phyloP scores from a whole-genome alignment of 2,329 filamentous ascomycete species.

The Arthrobotrys megalospora region DNA sequence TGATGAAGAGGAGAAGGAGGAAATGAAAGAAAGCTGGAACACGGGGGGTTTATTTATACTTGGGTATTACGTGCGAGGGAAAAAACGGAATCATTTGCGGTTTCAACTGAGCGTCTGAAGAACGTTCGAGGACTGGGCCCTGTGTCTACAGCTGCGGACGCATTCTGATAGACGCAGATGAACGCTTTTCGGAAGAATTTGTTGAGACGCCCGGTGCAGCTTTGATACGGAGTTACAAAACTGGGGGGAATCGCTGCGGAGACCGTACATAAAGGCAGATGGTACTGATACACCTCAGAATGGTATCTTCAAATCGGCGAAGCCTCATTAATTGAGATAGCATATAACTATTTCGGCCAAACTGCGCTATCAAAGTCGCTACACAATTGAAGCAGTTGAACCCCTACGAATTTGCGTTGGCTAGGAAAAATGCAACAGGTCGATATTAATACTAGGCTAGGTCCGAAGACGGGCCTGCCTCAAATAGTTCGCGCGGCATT shows the following conservation, averaged over 20 bases:
- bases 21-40: background rate
- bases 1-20: slow-evolving; percentile 3
- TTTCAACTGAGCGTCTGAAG: background rate
- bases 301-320: too few species aligned
- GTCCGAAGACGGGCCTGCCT: too few species aligned
- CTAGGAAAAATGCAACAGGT: slow-evolving; percentile 4
- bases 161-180: background rate
- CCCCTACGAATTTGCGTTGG: background rate
- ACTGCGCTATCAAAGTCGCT: too few species aligned
- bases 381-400: too few species aligned
- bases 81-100: background rate
- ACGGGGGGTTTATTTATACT: slow-evolving; percentile 18
- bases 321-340: too few species aligned
- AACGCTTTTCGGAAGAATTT: background rate
- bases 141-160: background rate
- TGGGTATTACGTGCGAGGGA: background rate
- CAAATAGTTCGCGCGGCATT: too few species aligned
- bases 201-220: background rate
- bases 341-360: too few species aligned
- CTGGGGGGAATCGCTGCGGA: background rate
- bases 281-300: too few species aligned
- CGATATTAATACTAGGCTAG: background rate
- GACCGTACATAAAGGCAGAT: background rate
- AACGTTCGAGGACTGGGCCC: background rate
- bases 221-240: background rate